Base-by-base conservation (phyloP, 2,329 filamentous ascomycete genomes). In the Arachnomyces sp. region DNA sequence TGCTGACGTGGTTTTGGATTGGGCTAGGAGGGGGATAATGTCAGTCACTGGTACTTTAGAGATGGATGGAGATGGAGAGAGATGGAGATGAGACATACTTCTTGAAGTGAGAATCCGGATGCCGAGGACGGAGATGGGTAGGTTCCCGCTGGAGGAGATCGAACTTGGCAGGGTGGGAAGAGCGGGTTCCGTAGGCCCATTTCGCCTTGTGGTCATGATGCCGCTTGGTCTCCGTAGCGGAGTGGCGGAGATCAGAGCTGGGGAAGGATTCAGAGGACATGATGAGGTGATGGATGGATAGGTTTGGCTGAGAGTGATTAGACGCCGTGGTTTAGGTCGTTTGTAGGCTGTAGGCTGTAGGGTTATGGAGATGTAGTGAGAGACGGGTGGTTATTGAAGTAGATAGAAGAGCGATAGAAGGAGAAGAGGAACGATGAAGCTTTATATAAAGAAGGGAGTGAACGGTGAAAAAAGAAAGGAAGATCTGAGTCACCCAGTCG, bases 221-320 rank as follows among this genome's bases (percentile, higher is more conserved):
- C 21, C 64, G 56, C 43, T 65, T 62, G 46, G 49, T 71, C 51
- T 74, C 71, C 53, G 70, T 71, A 53, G 72, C 66, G 49, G 61
- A 62, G 57, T 67, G 69, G 55, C 75, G 74, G 46, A 78, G 65
- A 55, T 79, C 75, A 56, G 61, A 56, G 52, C 67, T 68, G 41
- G 61, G 58, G 53, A 68, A 61, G 54, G 63, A 59, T 57, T 52
- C 54, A 34, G 49, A 51, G 28, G 37, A 30, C 51, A 51, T 53
- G 36, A 14, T 39, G 42, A 36, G 34, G 29, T n/a, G 16, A 25
- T 25, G 21, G 9, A 25, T 9, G 21, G 21, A 25, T 25, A 9
- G 21, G 21, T 25, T 25, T 5, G 21, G 9, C 5, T 25, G 21
- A 25, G 21, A 25, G 21, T 25, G 21, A 5, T 25, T 25, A 25